These are phyloP conservation scores for Xerophyta viscosa DNA, from an alignment of 106 monocot genomes.

Conservation along the genomic window DNA sequence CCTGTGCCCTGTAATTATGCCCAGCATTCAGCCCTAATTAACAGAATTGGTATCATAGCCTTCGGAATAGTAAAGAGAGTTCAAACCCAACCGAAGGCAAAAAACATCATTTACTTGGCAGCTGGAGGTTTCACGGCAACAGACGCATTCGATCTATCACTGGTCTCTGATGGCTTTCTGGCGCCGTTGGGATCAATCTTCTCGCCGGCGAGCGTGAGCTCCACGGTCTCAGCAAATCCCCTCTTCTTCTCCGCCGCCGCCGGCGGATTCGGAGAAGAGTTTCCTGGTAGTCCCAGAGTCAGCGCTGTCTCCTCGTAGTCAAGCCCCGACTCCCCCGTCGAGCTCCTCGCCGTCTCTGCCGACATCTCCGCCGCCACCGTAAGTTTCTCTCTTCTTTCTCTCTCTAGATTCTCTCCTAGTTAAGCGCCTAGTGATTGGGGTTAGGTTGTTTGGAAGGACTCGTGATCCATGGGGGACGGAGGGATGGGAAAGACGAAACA, in stretches of 20 bases:
- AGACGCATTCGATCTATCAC: conserved; percentile 8
- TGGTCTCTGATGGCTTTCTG: too few species aligned
- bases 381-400: neutral
- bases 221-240: conserved; percentile 36
- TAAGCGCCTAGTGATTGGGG: neutral
- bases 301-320: conserved; percentile 71
- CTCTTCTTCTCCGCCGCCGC: conserved; percentile 54
- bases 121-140: conserved; percentile 35
- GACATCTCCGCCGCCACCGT: conserved; percentile 21
- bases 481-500: neutral
- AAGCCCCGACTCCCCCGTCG: conserved; percentile 51
- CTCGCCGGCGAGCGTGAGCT: conserved; percentile 19
- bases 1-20: conserved; percentile 39
- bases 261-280: neutral
- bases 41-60: too few species aligned
- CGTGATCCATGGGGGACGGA: neutral
- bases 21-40: too few species aligned
- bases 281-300: conserved; percentile 43
- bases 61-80: too few species aligned
- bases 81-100: too few species aligned
- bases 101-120: conserved; percentile 29
- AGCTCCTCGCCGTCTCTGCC: conserved; percentile 43
- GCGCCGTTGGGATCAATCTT: neutral
- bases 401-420: neutral
- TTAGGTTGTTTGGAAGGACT: neutral